phyloP scores from a whole-genome alignment of 768 basidiomycete genomes.

The Phlebiopsis gigantea region DNA sequence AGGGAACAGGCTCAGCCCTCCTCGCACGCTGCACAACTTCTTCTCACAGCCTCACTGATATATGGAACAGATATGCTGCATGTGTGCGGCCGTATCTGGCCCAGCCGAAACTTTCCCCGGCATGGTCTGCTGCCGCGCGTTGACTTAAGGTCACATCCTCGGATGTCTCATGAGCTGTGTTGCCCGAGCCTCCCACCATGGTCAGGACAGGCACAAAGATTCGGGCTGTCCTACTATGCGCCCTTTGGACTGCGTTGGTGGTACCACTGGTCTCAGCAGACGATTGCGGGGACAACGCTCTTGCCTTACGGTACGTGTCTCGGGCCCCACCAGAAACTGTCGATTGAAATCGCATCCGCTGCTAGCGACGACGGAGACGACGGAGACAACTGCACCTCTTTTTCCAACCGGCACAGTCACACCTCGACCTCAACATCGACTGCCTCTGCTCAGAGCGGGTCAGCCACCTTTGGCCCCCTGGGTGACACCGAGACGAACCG shows the following conservation, averaged over 20 bases:
- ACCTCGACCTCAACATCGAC: conserved; percentile 5
- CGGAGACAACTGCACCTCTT: conserved; percentile 3
- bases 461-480: neutral
- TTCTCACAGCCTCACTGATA: neutral
- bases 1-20: neutral
- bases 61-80: neutral
- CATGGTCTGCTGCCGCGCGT: neutral
- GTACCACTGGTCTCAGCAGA: neutral
- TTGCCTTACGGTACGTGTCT: neutral
- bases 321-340: neutral
- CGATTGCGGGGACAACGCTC: conserved; percentile 6
- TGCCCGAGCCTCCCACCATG: neutral
- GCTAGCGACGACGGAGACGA: conserved; percentile 13
- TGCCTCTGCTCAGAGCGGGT: neutral
- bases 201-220: neutral
- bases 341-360: neutral
- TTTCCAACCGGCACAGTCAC: neutral
- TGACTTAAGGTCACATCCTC: neutral
- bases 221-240: neutral
- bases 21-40: neutral
- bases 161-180: neutral
- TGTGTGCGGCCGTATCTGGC: neutral
- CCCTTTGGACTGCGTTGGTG: neutral
- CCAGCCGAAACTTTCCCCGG: neutral
- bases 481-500: neutral